A percentile compares a stretch with the other conserved stretches of the same genome.
These are phyloP conservation scores for Logfia minima DNA, from an alignment of 129 eudicot genomes.

Conservation along the genomic window DNA sequence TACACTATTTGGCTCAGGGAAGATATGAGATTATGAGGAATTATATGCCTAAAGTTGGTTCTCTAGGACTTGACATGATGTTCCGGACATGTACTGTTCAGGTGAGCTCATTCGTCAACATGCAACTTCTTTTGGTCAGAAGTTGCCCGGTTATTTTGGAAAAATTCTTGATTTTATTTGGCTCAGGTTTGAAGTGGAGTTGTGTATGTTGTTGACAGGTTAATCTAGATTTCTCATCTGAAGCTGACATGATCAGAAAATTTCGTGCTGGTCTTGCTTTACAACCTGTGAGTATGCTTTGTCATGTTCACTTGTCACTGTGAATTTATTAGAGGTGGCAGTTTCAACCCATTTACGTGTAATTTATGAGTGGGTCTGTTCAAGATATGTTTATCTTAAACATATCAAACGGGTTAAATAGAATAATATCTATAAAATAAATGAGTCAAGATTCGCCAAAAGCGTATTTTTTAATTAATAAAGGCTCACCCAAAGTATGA, in stretches of 20 bases:
- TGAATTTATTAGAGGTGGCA: constrained; percentile 1
- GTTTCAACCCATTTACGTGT: not conserved
- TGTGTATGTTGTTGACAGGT: constrained; percentile 50
- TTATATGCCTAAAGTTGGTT: constrained; percentile 97
- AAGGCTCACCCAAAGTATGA: not conserved
- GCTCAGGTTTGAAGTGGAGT: not conserved
- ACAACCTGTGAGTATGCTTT: constrained; percentile 81
- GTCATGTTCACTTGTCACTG: constrained; percentile 5
- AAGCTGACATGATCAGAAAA: constrained; percentile 96
- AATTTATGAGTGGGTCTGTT: not conserved
- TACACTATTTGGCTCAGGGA: constrained; percentile 63
- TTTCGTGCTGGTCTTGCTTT: constrained; percentile 97
- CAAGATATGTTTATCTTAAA: not conserved
- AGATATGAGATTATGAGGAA: constrained; percentile 88
- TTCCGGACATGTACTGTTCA: constrained; percentile 96
- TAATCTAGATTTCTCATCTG: constrained; percentile 93
- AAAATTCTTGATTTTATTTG: not conserved
- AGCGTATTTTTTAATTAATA: not conserved
- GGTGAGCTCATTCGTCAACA: constrained; percentile 44
- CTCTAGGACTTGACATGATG: constrained; percentile 99
- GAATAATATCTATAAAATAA: not conserved
- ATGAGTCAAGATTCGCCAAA: not conserved
- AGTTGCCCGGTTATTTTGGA: not conserved
- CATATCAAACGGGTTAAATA: not conserved
- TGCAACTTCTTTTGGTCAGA: not conserved